Base-by-base conservation (phyloP, 2,329 filamentous ascomycete species). In the Chaetomium sp. region DNA sequence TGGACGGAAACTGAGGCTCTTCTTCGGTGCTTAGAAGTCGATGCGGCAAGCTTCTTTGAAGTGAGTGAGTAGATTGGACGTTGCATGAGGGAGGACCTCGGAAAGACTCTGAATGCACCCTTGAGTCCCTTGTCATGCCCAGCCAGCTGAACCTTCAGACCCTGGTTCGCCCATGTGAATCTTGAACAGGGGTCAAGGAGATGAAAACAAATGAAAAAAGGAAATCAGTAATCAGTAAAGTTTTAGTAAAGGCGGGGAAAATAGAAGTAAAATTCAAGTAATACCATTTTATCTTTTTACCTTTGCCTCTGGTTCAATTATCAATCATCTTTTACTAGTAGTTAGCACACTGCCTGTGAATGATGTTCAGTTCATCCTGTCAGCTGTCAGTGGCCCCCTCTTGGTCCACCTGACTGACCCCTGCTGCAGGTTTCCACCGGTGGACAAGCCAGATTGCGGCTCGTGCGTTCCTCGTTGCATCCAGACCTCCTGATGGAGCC, bases 401-500 rank as follows among this genome's bases (percentile, higher is more conserved):
- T n/a, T n/a, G n/a, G n/a, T n/a, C n/a, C n/a, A n/a, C n/a, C n/a
- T n/a, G n/a, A n/a, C n/a, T 53, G 29, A 21, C 10, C 51, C 51
- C 51, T 55, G 29, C 19, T 55, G 51, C 27, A 29, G 3, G 9
- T 19, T 21, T 29, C 8, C 10, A 55, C 29, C 16, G 10, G 47
- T 12, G 45, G n/a, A 51, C 50, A 19, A 23, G 29, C 50, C 23
- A 21, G 16, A 2, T 13, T 21, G n/a, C 8, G 31, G 45, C 38
- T 12, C 54, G 45, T 63, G 60, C 53, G 21, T 23, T 8, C 19
- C n/a, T 16, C 21, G 0, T 13, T 47, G 55, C 35, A n/a, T 62
- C 60, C 35, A 29, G 60, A 55, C 33, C 51, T 50, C 29, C 29
- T 38, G 57, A 51, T 60, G 57, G 47, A 42, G 57, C 31, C 57